These are phyloP conservation scores for Wickerhamomyces sydowiorum DNA, from an alignment of 805 yeast genomes.

Conservation along the genomic window DNA sequence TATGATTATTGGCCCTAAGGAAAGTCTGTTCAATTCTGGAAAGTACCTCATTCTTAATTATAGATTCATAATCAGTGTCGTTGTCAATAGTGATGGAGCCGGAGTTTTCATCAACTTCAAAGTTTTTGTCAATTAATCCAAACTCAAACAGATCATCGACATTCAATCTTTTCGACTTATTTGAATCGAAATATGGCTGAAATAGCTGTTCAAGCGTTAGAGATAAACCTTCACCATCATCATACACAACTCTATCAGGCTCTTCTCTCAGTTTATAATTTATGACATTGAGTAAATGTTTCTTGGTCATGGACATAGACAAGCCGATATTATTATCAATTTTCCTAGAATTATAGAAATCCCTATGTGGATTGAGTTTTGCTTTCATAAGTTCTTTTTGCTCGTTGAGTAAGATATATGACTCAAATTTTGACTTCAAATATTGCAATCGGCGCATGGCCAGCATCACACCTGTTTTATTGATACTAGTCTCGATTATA, in stretches of 20 bases:
- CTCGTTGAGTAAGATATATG: conserved; percentile 28
- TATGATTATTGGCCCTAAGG: conserved; percentile 29
- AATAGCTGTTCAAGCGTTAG: conserved; percentile 20
- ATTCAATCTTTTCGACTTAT: conserved; percentile 19
- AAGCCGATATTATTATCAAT: conserved; percentile 87
- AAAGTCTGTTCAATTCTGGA: conserved; percentile 28
- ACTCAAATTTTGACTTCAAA: conserved; percentile 29
- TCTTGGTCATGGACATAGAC: conserved; percentile 97
- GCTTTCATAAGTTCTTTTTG: conserved; percentile 29
- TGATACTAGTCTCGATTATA: conserved; percentile 14
- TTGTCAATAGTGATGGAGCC: conserved; percentile 14
- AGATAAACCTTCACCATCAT: conserved; percentile 14
- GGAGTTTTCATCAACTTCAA: conserved; percentile 15
- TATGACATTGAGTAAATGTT: conserved; percentile 51
- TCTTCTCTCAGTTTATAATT: conserved; percentile 30
- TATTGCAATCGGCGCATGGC: conserved; percentile 25
- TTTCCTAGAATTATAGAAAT: conserved; percentile 38
- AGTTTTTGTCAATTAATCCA: conserved; percentile 20
- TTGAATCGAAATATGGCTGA: conserved; percentile 25
- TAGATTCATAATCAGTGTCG: conserved; percentile 13
- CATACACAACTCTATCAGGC: conserved; percentile 29
- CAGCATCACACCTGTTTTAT: conserved; percentile 7
- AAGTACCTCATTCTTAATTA: conserved; percentile 21
- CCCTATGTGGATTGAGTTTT: conserved; percentile 34
- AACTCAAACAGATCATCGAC: conserved; percentile 25